Conservation (phyloP, 148 eudicot genomes). For the Nepenthes mirabilis region DNA sequence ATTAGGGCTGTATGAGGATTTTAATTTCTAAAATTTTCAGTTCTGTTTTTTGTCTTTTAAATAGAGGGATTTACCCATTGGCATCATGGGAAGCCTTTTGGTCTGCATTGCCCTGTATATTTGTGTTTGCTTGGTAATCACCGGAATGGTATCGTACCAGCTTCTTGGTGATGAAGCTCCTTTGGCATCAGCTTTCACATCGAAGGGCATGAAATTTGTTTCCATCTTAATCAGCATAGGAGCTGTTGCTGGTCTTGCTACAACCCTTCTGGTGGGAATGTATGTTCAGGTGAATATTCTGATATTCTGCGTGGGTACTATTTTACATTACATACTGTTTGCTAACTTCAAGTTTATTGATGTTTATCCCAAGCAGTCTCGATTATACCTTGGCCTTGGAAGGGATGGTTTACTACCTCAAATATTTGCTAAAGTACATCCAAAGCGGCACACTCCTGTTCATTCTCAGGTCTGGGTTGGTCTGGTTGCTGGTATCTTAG, state of each 20-base stretch:
- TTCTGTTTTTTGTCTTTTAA: not conserved
- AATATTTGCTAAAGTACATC: constrained; percentile 74
- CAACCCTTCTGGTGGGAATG: constrained; percentile 90
- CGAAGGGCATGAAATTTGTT: constrained; percentile 78
- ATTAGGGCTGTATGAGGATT: not conserved
- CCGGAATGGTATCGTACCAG: constrained; percentile 89
- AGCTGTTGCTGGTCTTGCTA: constrained; percentile 98
- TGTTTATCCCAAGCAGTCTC: constrained; percentile 49
- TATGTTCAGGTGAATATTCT: constrained; percentile 70
- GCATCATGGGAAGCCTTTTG: constrained; percentile 86
- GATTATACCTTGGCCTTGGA: constrained; percentile 93
- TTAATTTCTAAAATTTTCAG: not conserved
- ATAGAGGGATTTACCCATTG: constrained; percentile 90
- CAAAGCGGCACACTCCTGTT: constrained; percentile 71
- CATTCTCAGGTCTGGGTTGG: constrained; percentile 96
- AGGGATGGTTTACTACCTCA: constrained; percentile 88
- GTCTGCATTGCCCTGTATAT: constrained; percentile 66
- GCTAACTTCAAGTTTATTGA: not conserved
- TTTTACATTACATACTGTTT: not conserved
- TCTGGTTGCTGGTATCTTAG: constrained; percentile 69
- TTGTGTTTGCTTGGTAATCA: constrained; percentile 87
- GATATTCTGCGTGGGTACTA: too few relatives aligned
- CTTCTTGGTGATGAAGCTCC: constrained; percentile 90
- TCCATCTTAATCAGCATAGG: constrained; percentile 83
- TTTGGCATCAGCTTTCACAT: constrained; percentile 66